Base-by-base conservation (phyloP, 257 asterid genomes). In the Solanum chmielewskii region DNA sequence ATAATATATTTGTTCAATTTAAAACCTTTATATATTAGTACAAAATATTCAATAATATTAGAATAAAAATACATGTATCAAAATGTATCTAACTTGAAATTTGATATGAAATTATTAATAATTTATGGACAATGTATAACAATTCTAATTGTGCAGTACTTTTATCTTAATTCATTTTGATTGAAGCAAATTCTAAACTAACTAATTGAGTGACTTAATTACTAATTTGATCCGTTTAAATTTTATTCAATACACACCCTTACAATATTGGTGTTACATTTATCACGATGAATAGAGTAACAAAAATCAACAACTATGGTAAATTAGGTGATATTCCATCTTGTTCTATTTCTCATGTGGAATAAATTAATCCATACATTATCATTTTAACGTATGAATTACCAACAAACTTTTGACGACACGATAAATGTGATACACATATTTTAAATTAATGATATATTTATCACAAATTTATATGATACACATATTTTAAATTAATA, bases 191-290 rank as follows among this genome's bases (percentile, higher is more conserved):
- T 11, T 66, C 27, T 1, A 0, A 66, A 4, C 3, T 0, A 1
- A 7, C 3, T 0, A 1, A 7, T 25, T 5, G 2, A 66, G 1
- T 66, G 2, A 12, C 1, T 11, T 16, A 2, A 25, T 5, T 2
- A 25, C 25, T 5, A 66, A 66, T 25, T 66, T 6, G 1, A 23
- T 4, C 29, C 2, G 1, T 5, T 0, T 6, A 1, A 62, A 62
- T 62, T 25, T 25, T 25, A n/a, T 6, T 5, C 9, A 66, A n/a
- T n/a, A 4, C 33, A 5, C 16, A 66, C 29, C 39, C 39, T 25
- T 12, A 1, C 8, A 6, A 25, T 25, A 2, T 66, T 25, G 14
- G 31, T 23, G 73, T 25, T 4, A 66, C 6, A 25, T 66, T 11
- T 64, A 64, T n/a, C 33, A 64, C 11, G 5, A n/a, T n/a, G 12